Conservation (phyloP, 2,329 filamentous ascomycete species). For the Monosporascus sp. region DNA sequence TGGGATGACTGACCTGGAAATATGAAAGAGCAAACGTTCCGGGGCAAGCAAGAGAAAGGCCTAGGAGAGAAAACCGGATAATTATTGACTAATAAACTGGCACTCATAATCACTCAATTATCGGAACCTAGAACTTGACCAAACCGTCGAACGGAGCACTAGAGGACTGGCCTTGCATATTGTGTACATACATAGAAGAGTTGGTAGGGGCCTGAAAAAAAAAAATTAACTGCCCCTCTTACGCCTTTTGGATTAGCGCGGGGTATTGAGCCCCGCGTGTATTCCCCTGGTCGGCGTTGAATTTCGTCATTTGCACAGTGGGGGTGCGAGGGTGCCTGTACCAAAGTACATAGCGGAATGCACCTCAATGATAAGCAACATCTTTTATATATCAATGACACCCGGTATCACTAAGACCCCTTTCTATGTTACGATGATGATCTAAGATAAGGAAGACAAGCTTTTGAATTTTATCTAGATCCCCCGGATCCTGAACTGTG, state of each 20-base stretch:
- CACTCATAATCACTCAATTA: background rate
- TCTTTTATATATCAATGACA: no score
- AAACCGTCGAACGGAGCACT: background rate
- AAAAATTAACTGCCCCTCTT: constrained; percentile 27
- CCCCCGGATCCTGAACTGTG: no score
- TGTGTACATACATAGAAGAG: no score
- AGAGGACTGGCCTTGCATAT: background rate
- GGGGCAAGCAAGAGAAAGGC: background rate
- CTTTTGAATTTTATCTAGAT: no score
- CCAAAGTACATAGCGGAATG: background rate
- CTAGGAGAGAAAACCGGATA: background rate
- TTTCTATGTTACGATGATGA: no score
- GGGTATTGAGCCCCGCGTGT: background rate
- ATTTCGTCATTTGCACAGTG: background rate
- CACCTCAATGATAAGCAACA: background rate
- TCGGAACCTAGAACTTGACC: background rate
- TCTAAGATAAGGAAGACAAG: no score
- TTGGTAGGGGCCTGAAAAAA: background rate
- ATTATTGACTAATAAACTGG: background rate
- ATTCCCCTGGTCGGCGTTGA: background rate
- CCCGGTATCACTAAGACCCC: no score
- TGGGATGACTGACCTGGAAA: background rate
- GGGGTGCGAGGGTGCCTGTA: background rate
- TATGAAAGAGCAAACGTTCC: background rate
- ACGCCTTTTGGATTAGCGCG: constrained; percentile 19